Conservation (phyloP, 2,329 filamentous ascomycete species). For the Ceratocystis cubensis region DNA sequence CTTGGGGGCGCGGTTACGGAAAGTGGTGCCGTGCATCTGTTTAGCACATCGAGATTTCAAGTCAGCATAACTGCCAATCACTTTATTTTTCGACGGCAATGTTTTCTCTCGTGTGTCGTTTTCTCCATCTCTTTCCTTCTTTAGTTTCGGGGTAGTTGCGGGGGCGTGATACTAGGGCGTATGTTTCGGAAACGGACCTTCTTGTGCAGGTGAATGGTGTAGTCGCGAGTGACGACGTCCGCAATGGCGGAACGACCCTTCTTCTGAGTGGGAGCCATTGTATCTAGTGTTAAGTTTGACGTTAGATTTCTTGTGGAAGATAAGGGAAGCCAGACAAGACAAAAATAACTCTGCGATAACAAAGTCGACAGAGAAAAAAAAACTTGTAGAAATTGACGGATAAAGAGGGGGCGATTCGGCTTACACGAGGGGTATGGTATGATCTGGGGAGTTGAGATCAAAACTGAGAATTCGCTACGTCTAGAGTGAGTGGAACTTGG, state of each 20-base stretch:
- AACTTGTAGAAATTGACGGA: constrained; percentile 13
- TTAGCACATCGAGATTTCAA: constrained; percentile 19
- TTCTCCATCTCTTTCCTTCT: background rate
- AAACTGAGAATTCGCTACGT: constrained; percentile 21
- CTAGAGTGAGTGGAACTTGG: constrained; percentile 21
- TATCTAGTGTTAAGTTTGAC: constrained; percentile 33
- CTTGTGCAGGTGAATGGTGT: constrained; percentile 99
- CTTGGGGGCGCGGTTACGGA: constrained; percentile 98
- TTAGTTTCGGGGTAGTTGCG: background rate
- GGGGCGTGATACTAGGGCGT: background rate
- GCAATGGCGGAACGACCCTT: constrained; percentile 92
- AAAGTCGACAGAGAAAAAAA: constrained; percentile 10
- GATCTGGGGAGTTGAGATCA: constrained; percentile 21
- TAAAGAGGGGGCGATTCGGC: constrained; percentile 14
- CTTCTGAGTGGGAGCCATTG: constrained; percentile 55
- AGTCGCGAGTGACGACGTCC: constrained; percentile 98
- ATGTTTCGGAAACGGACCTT: constrained; percentile 36
- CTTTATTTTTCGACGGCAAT: background rate
- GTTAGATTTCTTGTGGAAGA: constrained; percentile 20
- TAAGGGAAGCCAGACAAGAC: constrained; percentile 19
- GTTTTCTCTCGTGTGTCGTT: constrained; percentile 7
- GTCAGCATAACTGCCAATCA: constrained; percentile 28
- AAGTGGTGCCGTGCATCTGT: constrained; percentile 89
- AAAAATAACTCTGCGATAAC: constrained; percentile 16
- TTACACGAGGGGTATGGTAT: constrained; percentile 21